Evolutionary conservation across 2,329 filamentous ascomycete species (phyloP).

Genomic region (Cladosporium sp.): DNA sequence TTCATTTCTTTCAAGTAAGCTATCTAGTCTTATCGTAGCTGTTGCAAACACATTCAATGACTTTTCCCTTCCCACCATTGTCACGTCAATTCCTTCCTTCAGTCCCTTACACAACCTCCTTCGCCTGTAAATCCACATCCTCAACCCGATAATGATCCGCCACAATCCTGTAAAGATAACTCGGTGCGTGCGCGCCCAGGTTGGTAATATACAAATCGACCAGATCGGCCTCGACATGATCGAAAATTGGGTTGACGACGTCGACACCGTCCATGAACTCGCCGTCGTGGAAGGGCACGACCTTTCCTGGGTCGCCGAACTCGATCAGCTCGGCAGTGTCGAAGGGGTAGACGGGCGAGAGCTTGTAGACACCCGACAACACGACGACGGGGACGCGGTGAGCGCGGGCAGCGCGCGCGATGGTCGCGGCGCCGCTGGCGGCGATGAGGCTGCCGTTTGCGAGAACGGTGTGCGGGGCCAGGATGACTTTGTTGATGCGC

Average conservation of each 20-base stretch:
- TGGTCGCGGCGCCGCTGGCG: conserved; percentile 77
- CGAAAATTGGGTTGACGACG: conserved; percentile 76
- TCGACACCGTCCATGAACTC: conserved; percentile 75
- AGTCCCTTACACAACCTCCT: neutral
- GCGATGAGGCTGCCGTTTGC: conserved; percentile 86
- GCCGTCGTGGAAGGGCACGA: conserved; percentile 77
- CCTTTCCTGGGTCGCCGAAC: conserved; percentile 77
- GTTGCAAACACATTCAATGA: neutral
- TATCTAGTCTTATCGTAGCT: neutral
- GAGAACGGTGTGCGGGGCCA: conserved; percentile 80
- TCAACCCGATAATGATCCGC: conserved; percentile 75
- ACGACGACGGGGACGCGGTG: conserved; percentile 85
- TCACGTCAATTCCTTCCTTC: too few species aligned
- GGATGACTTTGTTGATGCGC: conserved; percentile 89
- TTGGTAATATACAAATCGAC: conserved; percentile 87
- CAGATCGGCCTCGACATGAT: conserved; percentile 76
- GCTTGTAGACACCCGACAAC: conserved; percentile 87
- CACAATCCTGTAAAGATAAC: conserved; percentile 72
- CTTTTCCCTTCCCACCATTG: neutral
- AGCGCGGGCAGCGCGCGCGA: conserved; percentile 81
- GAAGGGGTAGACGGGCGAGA: conserved; percentile 86
- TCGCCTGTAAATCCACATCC: conserved; percentile 58
- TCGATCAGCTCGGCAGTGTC: conserved; percentile 81
- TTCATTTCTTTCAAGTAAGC: neutral
- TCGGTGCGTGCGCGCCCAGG: conserved; percentile 69